A percentile compares a stretch with the other conserved stretches of the same genome.
These are phyloP conservation scores for Diaporthe helianthi DNA, from an alignment of 2,329 filamentous ascomycete species.

Conservation along the genomic window DNA sequence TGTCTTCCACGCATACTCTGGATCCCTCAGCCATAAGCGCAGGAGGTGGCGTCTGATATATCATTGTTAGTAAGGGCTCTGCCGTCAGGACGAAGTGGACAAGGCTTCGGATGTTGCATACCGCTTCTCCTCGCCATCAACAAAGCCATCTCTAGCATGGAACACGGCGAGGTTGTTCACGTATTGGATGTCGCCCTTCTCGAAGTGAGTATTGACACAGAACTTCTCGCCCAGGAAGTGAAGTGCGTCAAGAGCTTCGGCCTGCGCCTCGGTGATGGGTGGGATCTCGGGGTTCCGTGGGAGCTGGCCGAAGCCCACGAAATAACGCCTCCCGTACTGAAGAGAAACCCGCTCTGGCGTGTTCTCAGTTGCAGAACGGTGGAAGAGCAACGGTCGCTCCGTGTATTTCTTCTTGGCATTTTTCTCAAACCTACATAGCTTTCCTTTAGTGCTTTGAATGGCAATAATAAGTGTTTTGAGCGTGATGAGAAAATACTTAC, in stretches of 20 bases:
- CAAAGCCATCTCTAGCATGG: constrained; percentile 59
- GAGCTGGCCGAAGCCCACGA: constrained; percentile 63
- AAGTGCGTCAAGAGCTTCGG: constrained; percentile 59
- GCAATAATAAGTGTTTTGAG: too few species aligned
- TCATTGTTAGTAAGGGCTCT: constrained; percentile 48
- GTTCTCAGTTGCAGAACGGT: constrained; percentile 54
- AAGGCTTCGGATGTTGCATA: constrained; percentile 42
- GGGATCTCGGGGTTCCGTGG: constrained; percentile 62
- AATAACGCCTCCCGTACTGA: constrained; percentile 66
- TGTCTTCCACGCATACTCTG: constrained; percentile 56
- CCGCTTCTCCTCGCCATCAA: constrained; percentile 51
- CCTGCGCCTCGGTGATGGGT: constrained; percentile 60
- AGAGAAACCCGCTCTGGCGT: constrained; percentile 62
- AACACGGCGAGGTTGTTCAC: constrained; percentile 63
- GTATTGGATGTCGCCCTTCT: constrained; percentile 61
- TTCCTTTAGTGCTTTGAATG: too few species aligned
- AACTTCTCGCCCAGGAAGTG: constrained; percentile 57
- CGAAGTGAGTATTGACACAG: constrained; percentile 53
- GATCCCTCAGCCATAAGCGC: constrained; percentile 58
- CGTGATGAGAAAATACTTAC: constrained; percentile 46
- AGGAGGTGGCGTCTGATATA: constrained; percentile 54
- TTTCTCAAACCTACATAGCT: constrained; percentile 60
- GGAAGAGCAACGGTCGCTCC: constrained; percentile 61
- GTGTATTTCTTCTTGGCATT: constrained; percentile 50
- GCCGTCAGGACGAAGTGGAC: constrained; percentile 50